Evolutionary conservation across 176 grass and related monocot genomes (phyloP).

Genomic region (Aegilops tauschii): DNA sequence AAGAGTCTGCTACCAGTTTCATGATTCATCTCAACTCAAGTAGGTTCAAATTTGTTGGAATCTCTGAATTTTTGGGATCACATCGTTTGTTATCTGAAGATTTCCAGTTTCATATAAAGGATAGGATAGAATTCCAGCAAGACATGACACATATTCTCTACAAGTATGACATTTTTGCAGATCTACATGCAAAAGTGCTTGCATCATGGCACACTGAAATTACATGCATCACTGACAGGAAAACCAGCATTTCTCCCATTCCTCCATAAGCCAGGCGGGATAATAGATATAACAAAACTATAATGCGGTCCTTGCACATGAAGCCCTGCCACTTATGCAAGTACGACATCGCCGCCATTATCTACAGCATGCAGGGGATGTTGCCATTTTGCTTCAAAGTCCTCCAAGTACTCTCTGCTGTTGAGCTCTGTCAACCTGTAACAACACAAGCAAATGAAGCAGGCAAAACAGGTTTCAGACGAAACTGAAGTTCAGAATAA

Average conservation of each 20-base stretch:
- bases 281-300: not conserved
- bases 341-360: slow-evolving; percentile 21
- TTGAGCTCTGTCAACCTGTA: slow-evolving; percentile 89
- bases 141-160: not conserved
- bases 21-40: no score
- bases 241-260: not conserved
- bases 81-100: no score
- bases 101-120: no score
- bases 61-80: no score
- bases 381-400: slow-evolving; percentile 48
- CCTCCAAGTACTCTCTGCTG: slow-evolving; percentile 83
- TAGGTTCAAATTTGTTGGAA: no score
- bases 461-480: not conserved
- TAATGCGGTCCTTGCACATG: not conserved
- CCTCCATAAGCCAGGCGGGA: not conserved
- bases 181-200: not conserved
- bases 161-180: not conserved
- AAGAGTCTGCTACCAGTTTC: no score
- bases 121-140: not conserved
- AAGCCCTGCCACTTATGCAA: slow-evolving; percentile 4
- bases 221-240: slow-evolving; percentile 27
- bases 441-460: not conserved
- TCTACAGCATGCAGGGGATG: slow-evolving; percentile 32
- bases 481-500: not conserved
- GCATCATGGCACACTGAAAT: slow-evolving; percentile 21